Evolutionary conservation across 176 grass and related monocot genomes (phyloP).

Genomic region (Carex parvula): DNA sequence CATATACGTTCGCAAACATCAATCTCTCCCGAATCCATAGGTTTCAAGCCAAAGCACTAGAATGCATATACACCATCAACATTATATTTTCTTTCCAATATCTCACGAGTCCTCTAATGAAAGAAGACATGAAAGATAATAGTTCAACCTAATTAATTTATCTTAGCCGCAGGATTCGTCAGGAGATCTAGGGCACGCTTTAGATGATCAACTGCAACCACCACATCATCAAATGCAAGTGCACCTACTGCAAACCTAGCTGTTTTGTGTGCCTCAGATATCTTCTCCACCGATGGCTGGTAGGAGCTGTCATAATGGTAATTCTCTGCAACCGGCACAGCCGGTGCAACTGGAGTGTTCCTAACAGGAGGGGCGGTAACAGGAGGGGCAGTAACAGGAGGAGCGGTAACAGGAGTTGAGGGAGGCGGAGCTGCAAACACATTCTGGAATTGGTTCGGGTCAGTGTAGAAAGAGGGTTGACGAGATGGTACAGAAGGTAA

Average conservation of each 20-base stretch:
- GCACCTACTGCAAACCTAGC: slow-evolving; percentile 93
- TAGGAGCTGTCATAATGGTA: slow-evolving; percentile 84
- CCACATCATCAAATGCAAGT: slow-evolving; percentile 87
- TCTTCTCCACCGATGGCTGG: slow-evolving; percentile 74
- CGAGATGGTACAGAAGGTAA: slow-evolving; percentile 50
- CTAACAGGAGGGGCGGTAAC: background rate
- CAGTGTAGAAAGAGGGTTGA: slow-evolving; percentile 53
- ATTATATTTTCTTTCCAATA: background rate
- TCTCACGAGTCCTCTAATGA: background rate
- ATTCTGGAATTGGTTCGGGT: slow-evolving; percentile 29
- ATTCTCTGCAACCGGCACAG: slow-evolving; percentile 39
- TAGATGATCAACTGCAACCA: slow-evolving; percentile 76
- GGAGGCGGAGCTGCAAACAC: slow-evolving; percentile 39
- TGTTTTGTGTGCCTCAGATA: slow-evolving; percentile 84
- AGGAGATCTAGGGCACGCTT: slow-evolving; percentile 77
- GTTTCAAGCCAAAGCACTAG: background rate
- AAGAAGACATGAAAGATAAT: background rate
- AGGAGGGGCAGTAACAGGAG: slow-evolving; percentile 1
- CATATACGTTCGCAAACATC: background rate
- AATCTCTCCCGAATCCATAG: background rate
- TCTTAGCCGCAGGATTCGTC: slow-evolving; percentile 77
- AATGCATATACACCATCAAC: slow-evolving; percentile 6
- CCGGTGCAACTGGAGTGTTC: slow-evolving; percentile 23
- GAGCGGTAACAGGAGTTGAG: slow-evolving; percentile 21
- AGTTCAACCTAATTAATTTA: slow-evolving; percentile 32